Conservation (phyloP, 2,329 filamentous ascomycete genomes). For the Fusarium brevicatenulatum region DNA sequence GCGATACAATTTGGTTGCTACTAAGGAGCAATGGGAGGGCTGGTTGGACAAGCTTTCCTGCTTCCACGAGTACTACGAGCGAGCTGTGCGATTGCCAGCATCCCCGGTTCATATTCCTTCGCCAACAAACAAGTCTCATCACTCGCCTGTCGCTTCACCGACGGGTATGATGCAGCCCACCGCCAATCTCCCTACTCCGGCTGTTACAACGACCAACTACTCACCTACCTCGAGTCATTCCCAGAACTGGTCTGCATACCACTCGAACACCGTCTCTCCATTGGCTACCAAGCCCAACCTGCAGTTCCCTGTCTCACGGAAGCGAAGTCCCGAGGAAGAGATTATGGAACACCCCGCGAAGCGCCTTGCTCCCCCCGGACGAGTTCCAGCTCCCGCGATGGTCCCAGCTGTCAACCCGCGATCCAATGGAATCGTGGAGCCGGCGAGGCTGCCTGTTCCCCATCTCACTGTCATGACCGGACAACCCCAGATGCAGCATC, state of each 20-base stretch:
- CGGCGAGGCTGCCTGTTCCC: slow-evolving; percentile 71
- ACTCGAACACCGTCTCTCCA: slow-evolving; percentile 57
- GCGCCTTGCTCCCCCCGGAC: slow-evolving; percentile 50
- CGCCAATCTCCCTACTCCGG: slow-evolving; percentile 50
- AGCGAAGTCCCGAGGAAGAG: slow-evolving; percentile 63
- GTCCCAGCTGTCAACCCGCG: slow-evolving; percentile 31
- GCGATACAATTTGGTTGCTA: slow-evolving; percentile 91
- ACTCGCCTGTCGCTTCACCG: slow-evolving; percentile 63
- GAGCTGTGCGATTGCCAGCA: slow-evolving; percentile 62
- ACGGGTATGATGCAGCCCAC: slow-evolving; percentile 49
- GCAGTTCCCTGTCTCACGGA: slow-evolving; percentile 55
- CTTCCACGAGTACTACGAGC: slow-evolving; percentile 85
- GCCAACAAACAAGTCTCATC: slow-evolving; percentile 51
- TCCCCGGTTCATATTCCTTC: slow-evolving; percentile 57
- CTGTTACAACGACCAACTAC: slow-evolving; percentile 47
- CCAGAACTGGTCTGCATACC: slow-evolving; percentile 54
- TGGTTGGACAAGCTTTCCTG: slow-evolving; percentile 87
- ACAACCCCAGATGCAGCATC: slow-evolving; percentile 37
- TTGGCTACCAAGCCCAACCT: slow-evolving; percentile 59
- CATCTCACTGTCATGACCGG: slow-evolving; percentile 74
- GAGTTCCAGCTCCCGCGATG: slow-evolving; percentile 31
- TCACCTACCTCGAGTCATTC: slow-evolving; percentile 54
- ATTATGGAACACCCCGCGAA: slow-evolving; percentile 65
- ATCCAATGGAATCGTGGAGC: slow-evolving; percentile 38
- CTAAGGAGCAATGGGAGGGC: slow-evolving; percentile 83